Evolutionary conservation across 345 rosid species (phyloP), one percentile per base, ranked within the genome.

Genomic region (Tarenaya hassleriana): DNA sequence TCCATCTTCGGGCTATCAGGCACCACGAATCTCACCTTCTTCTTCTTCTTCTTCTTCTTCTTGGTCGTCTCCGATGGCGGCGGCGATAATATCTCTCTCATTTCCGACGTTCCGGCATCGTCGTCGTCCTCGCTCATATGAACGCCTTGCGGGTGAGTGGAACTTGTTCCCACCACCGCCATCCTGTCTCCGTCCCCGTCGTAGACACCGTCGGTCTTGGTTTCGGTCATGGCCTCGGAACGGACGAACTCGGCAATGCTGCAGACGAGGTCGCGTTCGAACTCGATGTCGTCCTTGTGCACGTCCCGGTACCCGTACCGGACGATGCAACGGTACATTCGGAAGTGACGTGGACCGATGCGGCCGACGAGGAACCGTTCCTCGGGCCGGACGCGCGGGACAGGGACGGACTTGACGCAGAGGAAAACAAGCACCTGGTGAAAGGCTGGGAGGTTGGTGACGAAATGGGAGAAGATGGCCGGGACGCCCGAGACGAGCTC

Each of bases 401-500:
- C 95, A 0, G 99, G 92, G 29, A 94, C 97, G 0, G 99, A 88
- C 61, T 94, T 94, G 39, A 88, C 73, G 66, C 99, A 94, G 59
- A 94, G 87, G 61, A 94, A 94, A 45, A 86, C 85, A 2, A 94
- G 73, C 57, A 88, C 89, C 62, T 94, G 94, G 50, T 92, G 98
- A 55, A 92, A 92, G 8, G 98, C 98, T 7, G 98, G 97, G 58
- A 92, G 86, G 72, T 94, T 94, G 52, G 97, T 86, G 45, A 94
- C 95, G 19, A 88, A 88, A 64, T 94, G 99, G 51, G 99, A 94
- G 82, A 88, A 94, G 64, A 94, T 86, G 1, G 95, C 85, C 0
- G 99, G 99, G 66, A 94, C 76, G 52, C 99, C 99, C 0, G 94
- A 78, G 13, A 88, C 97, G 0, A 94, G 87, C 71, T 88, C 97